Evolutionary conservation across 176 grass and related monocot species (phyloP).

Genomic region (Poa pratensis): DNA sequence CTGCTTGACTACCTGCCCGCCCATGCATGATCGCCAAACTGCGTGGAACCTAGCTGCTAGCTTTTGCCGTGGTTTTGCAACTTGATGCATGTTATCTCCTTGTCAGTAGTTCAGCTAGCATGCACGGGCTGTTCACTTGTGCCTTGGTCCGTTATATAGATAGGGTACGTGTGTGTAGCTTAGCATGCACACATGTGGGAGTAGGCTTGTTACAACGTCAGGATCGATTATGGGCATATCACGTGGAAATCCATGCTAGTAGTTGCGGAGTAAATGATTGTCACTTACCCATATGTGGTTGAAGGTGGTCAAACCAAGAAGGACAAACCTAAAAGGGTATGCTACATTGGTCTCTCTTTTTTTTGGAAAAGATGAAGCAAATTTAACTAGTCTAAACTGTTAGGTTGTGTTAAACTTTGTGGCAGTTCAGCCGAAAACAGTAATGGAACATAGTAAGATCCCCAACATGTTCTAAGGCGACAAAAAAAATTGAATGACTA

Average conservation of each 20-base stretch:
- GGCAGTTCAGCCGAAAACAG: too few relatives aligned
- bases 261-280: neutral
- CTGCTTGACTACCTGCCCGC: slow-evolving; percentile 24
- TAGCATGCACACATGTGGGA: slow-evolving; percentile 1
- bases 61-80: slow-evolving; percentile 30
- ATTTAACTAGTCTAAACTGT: neutral
- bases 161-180: neutral
- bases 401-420: too few relatives aligned
- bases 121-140: neutral
- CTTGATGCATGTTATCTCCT: slow-evolving; percentile 14
- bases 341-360: too few relatives aligned
- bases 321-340: neutral
- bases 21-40: slow-evolving; percentile 32
- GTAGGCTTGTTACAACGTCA: neutral
- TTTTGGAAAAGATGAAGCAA: too few relatives aligned
- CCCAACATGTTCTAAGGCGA: too few relatives aligned
- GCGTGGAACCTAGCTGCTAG: slow-evolving; percentile 18
- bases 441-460: neutral
- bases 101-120: slow-evolving; percentile 30
- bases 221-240: neutral
- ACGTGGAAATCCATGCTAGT: slow-evolving; percentile 19
- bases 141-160: neutral
- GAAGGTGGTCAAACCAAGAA: slow-evolving; percentile 5
- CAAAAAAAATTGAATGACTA: neutral
- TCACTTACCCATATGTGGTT: neutral